Percentiles rank a stretch among this genome's conserved stretches.
These are phyloP conservation scores for Emmonsia crescens DNA, from an alignment of 2,329 filamentous ascomycete genomes.

Conservation along the genomic window DNA sequence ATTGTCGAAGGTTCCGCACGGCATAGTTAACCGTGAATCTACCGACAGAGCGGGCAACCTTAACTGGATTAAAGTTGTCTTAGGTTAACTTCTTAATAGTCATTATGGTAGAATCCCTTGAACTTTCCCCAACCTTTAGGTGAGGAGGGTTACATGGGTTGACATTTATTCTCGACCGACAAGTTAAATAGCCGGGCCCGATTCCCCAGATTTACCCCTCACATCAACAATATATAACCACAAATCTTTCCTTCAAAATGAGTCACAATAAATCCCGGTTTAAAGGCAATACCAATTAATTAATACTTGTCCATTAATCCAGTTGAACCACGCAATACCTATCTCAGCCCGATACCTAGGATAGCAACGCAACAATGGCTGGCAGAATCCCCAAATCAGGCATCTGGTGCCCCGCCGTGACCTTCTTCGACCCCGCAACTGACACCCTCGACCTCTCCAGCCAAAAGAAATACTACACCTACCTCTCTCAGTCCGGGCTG, in stretches of 20 bases:
- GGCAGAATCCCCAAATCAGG: slow-evolving; percentile 24
- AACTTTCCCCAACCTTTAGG: background rate
- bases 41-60: too few species aligned
- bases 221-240: background rate
- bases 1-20: too few species aligned
- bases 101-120: too few species aligned
- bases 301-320: background rate
- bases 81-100: too few species aligned
- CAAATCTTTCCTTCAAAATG: background rate
- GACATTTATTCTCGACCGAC: background rate
- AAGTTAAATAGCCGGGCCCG: background rate
- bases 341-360: background rate
- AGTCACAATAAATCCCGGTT: background rate
- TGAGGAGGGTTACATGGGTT: background rate
- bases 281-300: background rate
- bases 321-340: background rate
- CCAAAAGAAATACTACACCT: slow-evolving; percentile 42
- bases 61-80: too few species aligned
- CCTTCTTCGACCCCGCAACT: slow-evolving; percentile 42
- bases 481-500: slow-evolving; percentile 42
- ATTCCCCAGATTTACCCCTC: background rate
- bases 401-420: slow-evolving; percentile 45
- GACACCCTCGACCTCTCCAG: slow-evolving; percentile 40
- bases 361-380: slow-evolving; percentile 5
- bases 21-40: too few species aligned